Base-by-base conservation (phyloP, 306 rosid species). In the Sphenostylis stenocarpa region DNA sequence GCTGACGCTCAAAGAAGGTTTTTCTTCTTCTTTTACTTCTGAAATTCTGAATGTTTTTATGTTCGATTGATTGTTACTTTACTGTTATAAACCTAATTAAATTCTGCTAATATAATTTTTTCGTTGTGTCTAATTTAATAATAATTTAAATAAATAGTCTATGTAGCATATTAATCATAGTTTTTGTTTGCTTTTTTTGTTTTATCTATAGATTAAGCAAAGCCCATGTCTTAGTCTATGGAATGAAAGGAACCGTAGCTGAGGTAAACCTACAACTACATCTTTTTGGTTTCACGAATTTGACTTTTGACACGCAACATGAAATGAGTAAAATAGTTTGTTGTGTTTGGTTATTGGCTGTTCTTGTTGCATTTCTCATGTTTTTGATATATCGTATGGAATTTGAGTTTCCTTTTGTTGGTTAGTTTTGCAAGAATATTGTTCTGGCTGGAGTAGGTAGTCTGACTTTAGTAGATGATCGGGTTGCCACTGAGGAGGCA, bases 1-100 rank as follows among this genome's bases (percentile, higher is more conserved):
- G 97, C 96, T 36, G 98, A 93, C 84, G 96, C 99, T n/a, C 99
- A 95, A 77, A 82, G 97, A 79, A 92, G 99, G 99, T 92, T 15
- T 0, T 10, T 39, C 45, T 68, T 15, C 31, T 65, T 63, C 60
- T n/a, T 62, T n/a, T 6, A 4, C 23, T 4, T 33, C 21, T 4
- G 2, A 10, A 65, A 55, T 70, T 45, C 23, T 44, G 14, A 41
- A 49, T 47, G 5, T 1, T 62, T 43, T 57, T n/a, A 8, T 75
- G 15, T 26, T 28, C 6, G 6, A n/a, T 71, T 23, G 64, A 4
- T 23, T 63, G 38, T 53, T 43, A 23, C 19, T 20, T 43, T 31
- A 41, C 44, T 61, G 8, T 64, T 70, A 23, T 70, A 45, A n/a
- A 77, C 71, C 72, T 82, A 77, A 53, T 76, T 63, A 12, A 16